Evolutionary conservation across 345 rosid genomes (phyloP), one percentile per base, ranked within the genome.

Genomic region (Syzygium aqueum): DNA sequence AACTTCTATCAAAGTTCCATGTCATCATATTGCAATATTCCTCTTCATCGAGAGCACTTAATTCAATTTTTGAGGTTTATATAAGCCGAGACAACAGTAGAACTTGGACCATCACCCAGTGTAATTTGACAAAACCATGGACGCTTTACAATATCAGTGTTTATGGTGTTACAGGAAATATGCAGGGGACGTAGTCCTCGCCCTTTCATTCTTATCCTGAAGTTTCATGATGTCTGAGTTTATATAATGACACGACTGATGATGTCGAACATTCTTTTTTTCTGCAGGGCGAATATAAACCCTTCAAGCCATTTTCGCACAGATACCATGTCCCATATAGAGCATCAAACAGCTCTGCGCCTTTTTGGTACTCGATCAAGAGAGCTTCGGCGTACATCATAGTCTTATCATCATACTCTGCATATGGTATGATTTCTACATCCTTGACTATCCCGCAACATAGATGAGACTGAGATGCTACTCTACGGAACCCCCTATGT

Each of bases 351-450:
- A 93, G 93, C n/a, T 88, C 90, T 17, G 86, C 92, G 73, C 93
- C 93, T 0, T 88, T 93, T 67, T 93, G 95, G 95, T 93, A 92
- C 89, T 92, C 94, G 11, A 88, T 93, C 84, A 91, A 89, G 91
- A 73, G 93, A 83, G 93, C 90, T 85, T 90, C 93, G 1, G 89
- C 94, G 19, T 87, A 92, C 52, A 91, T 93, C 49, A 92, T 93
- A 30, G 92, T 93, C 8, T 87, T 93, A 63, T 88, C 91, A 5
- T 92, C 94, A 7, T 93, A 93, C 85, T 93, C 95, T 9, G 92
- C 95, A 51, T 92, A 89, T 43, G 92, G 93, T 92, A 90, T 85
- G 77, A 78, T 16, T 82, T 28, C 53, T 49, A 16, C 53, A 6
- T 82, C 53, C 27, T n/a, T 67, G 46, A 67, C 78, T 4, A 37